Conservation (phyloP, 495 filamentous ascomycete species). For the Daldinia vernicosa region DNA sequence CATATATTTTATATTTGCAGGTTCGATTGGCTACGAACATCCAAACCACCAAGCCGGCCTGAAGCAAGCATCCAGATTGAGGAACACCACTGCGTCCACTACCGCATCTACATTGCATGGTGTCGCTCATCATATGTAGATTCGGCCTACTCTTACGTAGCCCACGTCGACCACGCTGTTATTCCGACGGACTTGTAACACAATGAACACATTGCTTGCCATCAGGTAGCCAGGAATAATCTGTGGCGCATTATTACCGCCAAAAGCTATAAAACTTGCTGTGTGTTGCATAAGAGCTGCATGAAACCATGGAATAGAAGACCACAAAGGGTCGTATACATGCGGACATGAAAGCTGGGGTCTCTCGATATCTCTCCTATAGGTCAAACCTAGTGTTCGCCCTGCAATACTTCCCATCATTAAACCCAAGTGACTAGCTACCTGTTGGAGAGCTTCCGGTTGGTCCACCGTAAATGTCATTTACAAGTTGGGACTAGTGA, state of each 20-base stretch:
- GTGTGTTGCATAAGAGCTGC: slow-evolving; percentile 1
- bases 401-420: background rate
- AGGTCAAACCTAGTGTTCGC: background rate
- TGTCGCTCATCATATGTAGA: background rate
- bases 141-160: background rate
- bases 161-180: background rate
- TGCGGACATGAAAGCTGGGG: background rate
- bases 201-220: background rate
- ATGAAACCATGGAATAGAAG: background rate
- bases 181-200: background rate
- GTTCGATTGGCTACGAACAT: background rate
- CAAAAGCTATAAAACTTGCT: background rate
- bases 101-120: background rate
- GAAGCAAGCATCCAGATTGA: background rate
- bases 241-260: background rate
- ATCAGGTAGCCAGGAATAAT: background rate
- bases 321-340: background rate
- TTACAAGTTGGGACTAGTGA: background rate
- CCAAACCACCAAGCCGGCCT: too few relatives aligned
- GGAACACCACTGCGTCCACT: background rate
- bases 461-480: background rate
- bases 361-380: background rate
- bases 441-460: background rate
- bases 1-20: background rate
- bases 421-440: background rate